A percentile compares a stretch with the other conserved stretches of the same genome.
phyloP scores from a whole-genome alignment of 83 land plant genomes.

The Diphasiastrum complanatum region DNA sequence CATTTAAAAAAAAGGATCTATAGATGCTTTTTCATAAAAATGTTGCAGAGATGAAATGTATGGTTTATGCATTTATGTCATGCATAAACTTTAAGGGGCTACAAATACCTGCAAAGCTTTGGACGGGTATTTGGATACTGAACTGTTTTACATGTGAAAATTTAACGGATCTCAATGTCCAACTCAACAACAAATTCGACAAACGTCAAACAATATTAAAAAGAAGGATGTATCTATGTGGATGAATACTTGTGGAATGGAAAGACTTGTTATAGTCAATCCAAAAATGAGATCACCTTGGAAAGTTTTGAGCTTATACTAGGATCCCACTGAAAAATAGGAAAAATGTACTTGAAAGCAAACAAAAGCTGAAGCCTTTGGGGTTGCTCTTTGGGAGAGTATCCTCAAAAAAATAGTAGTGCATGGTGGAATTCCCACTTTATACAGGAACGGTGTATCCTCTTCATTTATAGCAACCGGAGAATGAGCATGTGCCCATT shows the following conservation, averaged over 20 bases:
- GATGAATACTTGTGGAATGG: conserved; percentile 58
- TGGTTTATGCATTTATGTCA: too few species aligned
- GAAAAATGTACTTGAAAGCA: conserved; percentile 47
- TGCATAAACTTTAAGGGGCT: too few species aligned
- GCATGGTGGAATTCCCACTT: conserved; percentile 38
- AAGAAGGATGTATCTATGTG: background rate
- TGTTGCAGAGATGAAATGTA: too few species aligned
- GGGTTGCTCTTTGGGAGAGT: conserved; percentile 41
- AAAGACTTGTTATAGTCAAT: conserved; percentile 68
- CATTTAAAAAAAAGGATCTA: background rate
- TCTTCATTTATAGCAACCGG: too few species aligned
- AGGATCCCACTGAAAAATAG: conserved; percentile 56
- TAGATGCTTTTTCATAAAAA: too few species aligned
- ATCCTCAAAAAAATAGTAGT: conserved; percentile 16
- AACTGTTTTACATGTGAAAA: too few species aligned
- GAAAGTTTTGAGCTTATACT: conserved; percentile 36
- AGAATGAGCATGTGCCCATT: too few species aligned
- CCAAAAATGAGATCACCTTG: conserved; percentile 56
- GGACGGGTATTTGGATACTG: too few species aligned
- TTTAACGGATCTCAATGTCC: too few species aligned
- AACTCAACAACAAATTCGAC: background rate
- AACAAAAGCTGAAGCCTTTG: conserved; percentile 25
- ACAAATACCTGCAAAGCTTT: too few species aligned
- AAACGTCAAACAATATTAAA: background rate
- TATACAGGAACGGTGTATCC: conserved; percentile 25